These are phyloP conservation scores for Tuber borchii DNA, from an alignment of 495 filamentous ascomycete species.

Conservation along the genomic window DNA sequence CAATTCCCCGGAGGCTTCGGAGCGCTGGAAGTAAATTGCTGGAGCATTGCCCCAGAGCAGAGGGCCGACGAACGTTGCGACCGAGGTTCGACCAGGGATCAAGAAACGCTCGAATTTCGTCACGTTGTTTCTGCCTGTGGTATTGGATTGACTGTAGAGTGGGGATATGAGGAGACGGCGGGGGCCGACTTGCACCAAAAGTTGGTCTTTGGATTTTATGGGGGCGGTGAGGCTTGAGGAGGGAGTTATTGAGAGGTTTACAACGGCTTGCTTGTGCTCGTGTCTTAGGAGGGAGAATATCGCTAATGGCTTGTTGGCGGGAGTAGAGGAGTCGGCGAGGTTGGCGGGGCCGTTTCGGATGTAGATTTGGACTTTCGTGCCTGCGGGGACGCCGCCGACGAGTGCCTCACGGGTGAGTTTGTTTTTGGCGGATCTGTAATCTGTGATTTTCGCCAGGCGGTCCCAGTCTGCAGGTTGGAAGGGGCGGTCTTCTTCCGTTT, in stretches of 20 bases:
- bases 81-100: constrained; percentile 81
- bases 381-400: constrained; percentile 74
- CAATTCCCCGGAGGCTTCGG: constrained; percentile 22
- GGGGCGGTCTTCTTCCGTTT: constrained; percentile 74
- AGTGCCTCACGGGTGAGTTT: constrained; percentile 69
- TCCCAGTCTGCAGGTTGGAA: constrained; percentile 86
- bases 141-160: constrained; percentile 74
- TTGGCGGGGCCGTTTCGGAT: constrained; percentile 63
- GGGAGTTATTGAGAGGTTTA: constrained; percentile 80
- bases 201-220: constrained; percentile 79
- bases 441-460: constrained; percentile 69
- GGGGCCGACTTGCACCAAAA: constrained; percentile 82
- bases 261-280: constrained; percentile 83
- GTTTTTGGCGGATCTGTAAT: constrained; percentile 76
- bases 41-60: constrained; percentile 89
- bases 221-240: constrained; percentile 57
- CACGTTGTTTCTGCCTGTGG: constrained; percentile 78
- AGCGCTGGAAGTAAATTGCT: constrained; percentile 64
- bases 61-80: constrained; percentile 84
- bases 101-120: constrained; percentile 94
- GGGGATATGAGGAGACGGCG: constrained; percentile 81
- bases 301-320: constrained; percentile 54
- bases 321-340: constrained; percentile 51
- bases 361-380: constrained; percentile 72
- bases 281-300: constrained; percentile 83